Evolutionary conservation across 345 rosid species (phyloP).

Genomic region (Eucalyptus cloeziana): DNA sequence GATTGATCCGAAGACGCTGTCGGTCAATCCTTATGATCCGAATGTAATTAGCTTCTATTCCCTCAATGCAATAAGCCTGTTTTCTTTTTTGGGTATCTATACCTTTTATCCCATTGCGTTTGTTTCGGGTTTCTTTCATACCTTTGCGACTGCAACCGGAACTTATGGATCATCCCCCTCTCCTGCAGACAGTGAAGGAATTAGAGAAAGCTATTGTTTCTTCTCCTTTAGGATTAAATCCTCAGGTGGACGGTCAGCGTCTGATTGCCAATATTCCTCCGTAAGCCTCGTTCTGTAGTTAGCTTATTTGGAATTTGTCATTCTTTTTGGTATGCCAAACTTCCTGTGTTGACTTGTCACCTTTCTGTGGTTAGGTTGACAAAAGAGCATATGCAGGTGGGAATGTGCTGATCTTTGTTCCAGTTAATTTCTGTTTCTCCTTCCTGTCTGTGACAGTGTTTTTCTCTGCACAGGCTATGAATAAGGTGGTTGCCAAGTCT

Average conservation of each 20-base stretch:
- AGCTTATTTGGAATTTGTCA: background rate
- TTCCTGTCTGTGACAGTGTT: background rate
- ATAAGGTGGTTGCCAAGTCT: conserved; percentile 79
- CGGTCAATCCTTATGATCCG: conserved; percentile 89
- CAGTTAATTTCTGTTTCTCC: background rate
- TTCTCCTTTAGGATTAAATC: conserved; percentile 88
- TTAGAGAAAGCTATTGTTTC: conserved; percentile 80
- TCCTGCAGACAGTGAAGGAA: conserved; percentile 63
- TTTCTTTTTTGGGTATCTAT: background rate
- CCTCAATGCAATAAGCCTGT: background rate
- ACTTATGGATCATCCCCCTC: background rate
- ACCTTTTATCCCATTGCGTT: background rate
- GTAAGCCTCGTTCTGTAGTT: conserved; percentile 19
- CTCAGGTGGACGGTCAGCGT: conserved; percentile 67
- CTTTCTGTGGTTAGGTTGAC: conserved; percentile 46
- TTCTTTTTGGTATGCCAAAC: background rate
- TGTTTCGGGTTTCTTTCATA: background rate
- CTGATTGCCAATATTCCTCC: conserved; percentile 78
- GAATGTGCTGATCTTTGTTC: background rate
- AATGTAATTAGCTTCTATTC: conserved; percentile 27
- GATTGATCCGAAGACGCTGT: conserved; percentile 77
- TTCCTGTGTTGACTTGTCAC: background rate
- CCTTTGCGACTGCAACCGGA: background rate
- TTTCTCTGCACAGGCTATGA: conserved; percentile 46
- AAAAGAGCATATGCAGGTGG: conserved; percentile 86